These are phyloP conservation scores for Blastobotrys ciferrii DNA, from an alignment of 1,139 yeast genomes.

Conservation along the genomic window DNA sequence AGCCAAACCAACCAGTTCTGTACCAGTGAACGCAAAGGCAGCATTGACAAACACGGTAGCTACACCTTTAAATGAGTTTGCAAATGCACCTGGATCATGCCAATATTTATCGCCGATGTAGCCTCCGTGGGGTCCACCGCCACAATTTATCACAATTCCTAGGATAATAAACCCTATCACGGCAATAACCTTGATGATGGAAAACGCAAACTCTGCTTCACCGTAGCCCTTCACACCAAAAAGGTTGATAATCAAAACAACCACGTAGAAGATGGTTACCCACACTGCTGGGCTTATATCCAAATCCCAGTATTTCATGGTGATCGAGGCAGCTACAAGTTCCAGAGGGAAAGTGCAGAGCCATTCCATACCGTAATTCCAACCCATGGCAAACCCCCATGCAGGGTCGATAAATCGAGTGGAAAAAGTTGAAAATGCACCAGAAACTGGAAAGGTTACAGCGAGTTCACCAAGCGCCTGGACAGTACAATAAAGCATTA, in stretches of 20 bases:
- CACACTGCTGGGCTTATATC: constrained; percentile 62
- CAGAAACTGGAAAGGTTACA: constrained; percentile 72
- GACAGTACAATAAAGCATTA: constrained; percentile 70
- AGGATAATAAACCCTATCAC: constrained; percentile 61
- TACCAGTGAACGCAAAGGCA: constrained; percentile 84
- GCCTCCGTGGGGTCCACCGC: constrained; percentile 66
- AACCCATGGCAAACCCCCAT: constrained; percentile 81
- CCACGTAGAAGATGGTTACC: constrained; percentile 60
- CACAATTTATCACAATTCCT: constrained; percentile 58
- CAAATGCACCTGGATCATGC: constrained; percentile 63
- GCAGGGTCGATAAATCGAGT: constrained; percentile 68
- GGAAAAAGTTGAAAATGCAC: constrained; percentile 73
- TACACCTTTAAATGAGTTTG: constrained; percentile 72
- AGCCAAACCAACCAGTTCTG: constrained; percentile 78
- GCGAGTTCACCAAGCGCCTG: constrained; percentile 88
- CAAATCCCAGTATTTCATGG: constrained; percentile 62
- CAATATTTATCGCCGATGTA: constrained; percentile 63
- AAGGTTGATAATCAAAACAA: constrained; percentile 55
- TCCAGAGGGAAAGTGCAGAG: constrained; percentile 70
- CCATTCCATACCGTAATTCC: constrained; percentile 82
- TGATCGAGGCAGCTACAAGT: constrained; percentile 72
- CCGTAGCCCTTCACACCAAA: constrained; percentile 74
- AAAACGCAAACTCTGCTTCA: constrained; percentile 63
- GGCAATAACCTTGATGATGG: constrained; percentile 56
- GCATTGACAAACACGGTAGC: constrained; percentile 78